Conservation (phyloP, 2,329 filamentous ascomycete genomes). For the Trichoderma cornu-damae region DNA sequence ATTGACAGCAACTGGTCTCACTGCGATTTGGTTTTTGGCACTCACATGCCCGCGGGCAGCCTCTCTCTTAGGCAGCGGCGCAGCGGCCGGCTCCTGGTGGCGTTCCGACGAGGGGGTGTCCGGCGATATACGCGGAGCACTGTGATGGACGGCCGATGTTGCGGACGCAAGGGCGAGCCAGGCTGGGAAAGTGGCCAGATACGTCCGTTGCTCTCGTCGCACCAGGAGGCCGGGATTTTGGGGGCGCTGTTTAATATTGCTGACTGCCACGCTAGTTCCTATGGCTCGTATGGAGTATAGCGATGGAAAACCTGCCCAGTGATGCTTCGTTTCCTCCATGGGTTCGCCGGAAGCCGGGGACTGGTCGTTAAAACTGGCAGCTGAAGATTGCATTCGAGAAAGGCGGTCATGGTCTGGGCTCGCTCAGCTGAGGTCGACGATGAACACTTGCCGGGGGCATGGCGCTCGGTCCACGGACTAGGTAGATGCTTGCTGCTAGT, state of each 20-base stretch:
- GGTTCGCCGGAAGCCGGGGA: not conserved
- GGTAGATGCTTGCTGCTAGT: not conserved
- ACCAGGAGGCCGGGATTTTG: not conserved
- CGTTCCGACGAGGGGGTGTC: not conserved
- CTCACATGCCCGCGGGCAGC: not conserved
- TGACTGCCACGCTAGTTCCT: not conserved
- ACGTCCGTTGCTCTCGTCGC: not conserved
- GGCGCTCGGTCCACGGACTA: not conserved
- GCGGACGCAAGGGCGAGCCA: conserved; percentile 8
- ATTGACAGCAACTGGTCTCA: not conserved
- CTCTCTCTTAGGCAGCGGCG: not conserved
- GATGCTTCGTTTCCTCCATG: not conserved
- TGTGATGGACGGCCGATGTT: not conserved
- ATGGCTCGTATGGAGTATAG: not conserved
- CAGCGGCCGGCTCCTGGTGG: not conserved
- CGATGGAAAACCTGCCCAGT: not conserved
- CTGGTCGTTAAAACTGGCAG: not conserved
- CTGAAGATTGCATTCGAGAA: not conserved
- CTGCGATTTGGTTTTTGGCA: not conserved
- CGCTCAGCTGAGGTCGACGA: not conserved
- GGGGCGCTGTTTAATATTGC: not conserved
- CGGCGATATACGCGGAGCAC: not conserved
- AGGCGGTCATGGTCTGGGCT: not conserved
- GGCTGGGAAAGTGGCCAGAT: not conserved
- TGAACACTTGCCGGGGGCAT: not conserved